Conservation (phyloP, 108 stramenopile genomes). For the Fistulifera solaris region DNA sequence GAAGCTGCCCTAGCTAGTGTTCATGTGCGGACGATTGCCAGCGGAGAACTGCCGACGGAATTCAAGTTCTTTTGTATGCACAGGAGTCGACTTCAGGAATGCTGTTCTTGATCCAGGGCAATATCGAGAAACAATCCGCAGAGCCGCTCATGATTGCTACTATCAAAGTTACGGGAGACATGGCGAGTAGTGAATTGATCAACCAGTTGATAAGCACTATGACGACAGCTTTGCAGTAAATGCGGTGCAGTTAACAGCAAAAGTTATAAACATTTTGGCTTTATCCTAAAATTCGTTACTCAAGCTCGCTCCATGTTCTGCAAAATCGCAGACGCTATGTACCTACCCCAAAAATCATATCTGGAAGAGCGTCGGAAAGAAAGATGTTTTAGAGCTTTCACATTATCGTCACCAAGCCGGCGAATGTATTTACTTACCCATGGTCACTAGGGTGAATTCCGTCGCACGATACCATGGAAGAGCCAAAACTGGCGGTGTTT, state of each 20-base stretch:
- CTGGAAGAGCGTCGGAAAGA: slow-evolving; percentile 15
- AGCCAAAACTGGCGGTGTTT: background rate
- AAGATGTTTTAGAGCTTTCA: too few relatives aligned
- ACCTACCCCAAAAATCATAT: slow-evolving; percentile 59
- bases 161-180: slow-evolving; percentile 3
- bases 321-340: slow-evolving; percentile 47
- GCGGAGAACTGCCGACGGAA: slow-evolving; percentile 78
- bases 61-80: slow-evolving; percentile 88
- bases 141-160: slow-evolving; percentile 4
- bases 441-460: slow-evolving; percentile 51
- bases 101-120: slow-evolving; percentile 61
- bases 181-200: too few relatives aligned
- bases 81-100: slow-evolving; percentile 42
- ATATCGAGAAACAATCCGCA: slow-evolving; percentile 29
- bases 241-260: too few relatives aligned
- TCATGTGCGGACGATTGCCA: slow-evolving; percentile 79
- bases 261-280: too few relatives aligned
- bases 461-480: slow-evolving; percentile 31
- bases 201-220: too few relatives aligned
- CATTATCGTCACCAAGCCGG: too few relatives aligned
- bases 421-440: too few relatives aligned
- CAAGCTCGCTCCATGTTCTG: slow-evolving; percentile 24
- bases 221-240: too few relatives aligned
- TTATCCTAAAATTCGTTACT: background rate
- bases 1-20: slow-evolving; percentile 42